Evolutionary conservation across 2,329 filamentous ascomycete genomes (phyloP), one percentile per base, ranked within the genome.

Genomic region (Sarocladiaceae sp.): DNA sequence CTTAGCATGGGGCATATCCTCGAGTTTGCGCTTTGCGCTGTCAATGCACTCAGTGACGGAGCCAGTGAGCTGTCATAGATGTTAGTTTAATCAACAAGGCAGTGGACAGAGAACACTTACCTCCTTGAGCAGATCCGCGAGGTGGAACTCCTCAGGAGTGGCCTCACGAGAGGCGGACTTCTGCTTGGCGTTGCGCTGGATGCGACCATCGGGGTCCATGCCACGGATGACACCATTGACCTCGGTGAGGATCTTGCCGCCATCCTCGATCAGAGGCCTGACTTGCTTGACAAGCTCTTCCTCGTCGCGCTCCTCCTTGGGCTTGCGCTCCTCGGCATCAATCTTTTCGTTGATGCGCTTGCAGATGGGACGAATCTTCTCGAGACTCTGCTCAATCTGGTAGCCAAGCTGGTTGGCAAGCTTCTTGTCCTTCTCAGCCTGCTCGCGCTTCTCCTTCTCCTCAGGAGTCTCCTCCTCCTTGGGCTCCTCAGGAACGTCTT

Each of bases 1-100:
- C 83, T 95, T 94, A 33, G 88, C 90, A 53, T 94, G 85, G 5
- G 90, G 89, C 86, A 95, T 93, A 58, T 87, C 85, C 58, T 85
- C 81, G 49, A 95, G 85, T 72, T 87, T 86, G 70, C 84, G 86
- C 79, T 90, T 93, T 20, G 86, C 85, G 51, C 84, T 82, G 58
- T 96, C 89, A 54, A 96, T 91, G 19, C 83, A 88, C 56, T 83
- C 81, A 37, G 85, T 83, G 18, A 96, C 85, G 20, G 80, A 83
- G 16, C 83, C 83, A 0, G 89, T 91, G 47, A 95, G 74, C 67
- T 80, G 45, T 15, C 19, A 12, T 11, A n/a, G 4, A 23, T n/a
- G n/a, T n/a, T n/a, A n/a, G n/a, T n/a, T n/a, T n/a, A n/a, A n/a
- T n/a, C n/a, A n/a, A n/a, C n/a, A n/a, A n/a, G n/a, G n/a, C n/a